Base-by-base conservation (phyloP, 176 grass and related monocot genomes). In the Aegilops sharonensis region DNA sequence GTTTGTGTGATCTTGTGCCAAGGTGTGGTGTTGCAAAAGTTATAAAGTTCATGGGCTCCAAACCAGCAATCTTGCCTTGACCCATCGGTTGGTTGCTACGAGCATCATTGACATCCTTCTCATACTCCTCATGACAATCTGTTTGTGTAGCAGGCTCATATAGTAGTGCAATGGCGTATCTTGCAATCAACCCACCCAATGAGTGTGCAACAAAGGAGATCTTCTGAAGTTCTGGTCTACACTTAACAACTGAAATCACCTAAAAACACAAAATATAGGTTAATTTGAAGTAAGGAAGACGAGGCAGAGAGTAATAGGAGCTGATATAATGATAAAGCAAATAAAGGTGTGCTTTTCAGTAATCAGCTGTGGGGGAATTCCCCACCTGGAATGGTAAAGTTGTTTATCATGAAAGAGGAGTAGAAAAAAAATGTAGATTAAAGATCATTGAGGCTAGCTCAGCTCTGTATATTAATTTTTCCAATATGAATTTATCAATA, bases 11-110 rank as follows among this genome's bases (percentile, higher is more conserved):
- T 86, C 90, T 93, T 75, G 79, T 87, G 75, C 97, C 97, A 67
- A 99, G 94, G 85, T 99, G 94, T 82, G 97, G 97, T 72, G 97
- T 96, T 65, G 92, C 94, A 90, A 96, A 94, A 77, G 97, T 99
- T 43, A 96, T 89, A 81, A 99, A 99, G 84, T 96, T 99, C 35
- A 94, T 89, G 45, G 97, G 90, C 65, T 99, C 90, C 83, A 99
- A 89, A 89, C 94, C 97, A 88, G 89, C 94, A 89, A 99, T 94
- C 90, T 90, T 91, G 17, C 82, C 87, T 91, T 81, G 72, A 32
- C 64, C 56, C 27, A 62, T 71, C 24, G 37, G 56, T 62, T 83
- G 74, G 13, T 56, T 64, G 45, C 52, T 83, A 78, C 37, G 43
- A 81, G 18, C 36, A 78, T 83, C 69, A 72, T 18, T 32, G 37